phyloP scores from a whole-genome alignment of 129 eudicot genomes.

The Smallanthus sonchifolius region DNA sequence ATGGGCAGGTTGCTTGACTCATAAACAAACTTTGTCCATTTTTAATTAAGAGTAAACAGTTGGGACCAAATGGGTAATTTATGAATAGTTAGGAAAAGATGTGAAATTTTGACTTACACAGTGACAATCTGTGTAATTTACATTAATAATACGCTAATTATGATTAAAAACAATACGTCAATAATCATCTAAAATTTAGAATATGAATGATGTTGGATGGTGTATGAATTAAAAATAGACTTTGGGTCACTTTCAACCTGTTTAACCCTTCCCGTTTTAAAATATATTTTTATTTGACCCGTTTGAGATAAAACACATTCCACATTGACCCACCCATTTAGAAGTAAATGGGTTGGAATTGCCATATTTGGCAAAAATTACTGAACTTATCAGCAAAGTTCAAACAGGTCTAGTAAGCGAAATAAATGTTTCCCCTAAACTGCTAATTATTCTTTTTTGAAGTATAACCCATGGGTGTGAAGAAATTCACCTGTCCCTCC shows the following conservation, averaged over 20 bases:
- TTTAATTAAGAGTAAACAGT: too few species aligned
- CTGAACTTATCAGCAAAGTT: neutral
- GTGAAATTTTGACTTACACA: too few species aligned
- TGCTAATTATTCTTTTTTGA: neutral
- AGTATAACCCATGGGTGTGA: neutral
- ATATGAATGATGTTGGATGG: neutral
- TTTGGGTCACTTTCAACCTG: neutral
- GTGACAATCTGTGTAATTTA: too few species aligned
- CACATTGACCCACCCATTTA: neutral
- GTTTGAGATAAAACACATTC: neutral
- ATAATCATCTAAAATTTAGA: neutral
- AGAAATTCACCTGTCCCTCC: constrained; percentile 72
- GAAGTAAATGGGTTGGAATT: neutral
- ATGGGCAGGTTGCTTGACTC: neutral
- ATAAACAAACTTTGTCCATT: neutral
- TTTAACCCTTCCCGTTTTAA: neutral
- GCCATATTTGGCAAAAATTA: neutral
- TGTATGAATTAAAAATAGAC: neutral
- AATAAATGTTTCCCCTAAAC: neutral
- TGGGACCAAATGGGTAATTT: too few species aligned
- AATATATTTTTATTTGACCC: neutral
- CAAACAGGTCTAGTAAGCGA: neutral
- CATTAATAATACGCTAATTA: too few species aligned
- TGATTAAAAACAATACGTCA: neutral
- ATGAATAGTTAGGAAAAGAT: too few species aligned